Evolutionary conservation across 2,329 filamentous ascomycete species (phyloP).

Genomic region (Fusarium oxysporum): DNA sequence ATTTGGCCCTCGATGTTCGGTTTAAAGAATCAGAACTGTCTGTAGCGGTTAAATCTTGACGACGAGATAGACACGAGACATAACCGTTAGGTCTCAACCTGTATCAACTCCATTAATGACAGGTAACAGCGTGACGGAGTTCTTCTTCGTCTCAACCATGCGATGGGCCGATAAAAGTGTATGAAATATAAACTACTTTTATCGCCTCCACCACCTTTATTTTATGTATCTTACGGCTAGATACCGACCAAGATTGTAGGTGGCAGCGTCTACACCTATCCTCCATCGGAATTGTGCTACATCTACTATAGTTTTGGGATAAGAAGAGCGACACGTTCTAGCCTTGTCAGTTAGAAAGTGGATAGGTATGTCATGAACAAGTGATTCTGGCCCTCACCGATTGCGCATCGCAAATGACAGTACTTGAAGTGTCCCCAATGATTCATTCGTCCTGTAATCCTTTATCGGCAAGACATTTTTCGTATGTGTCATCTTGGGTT

Average conservation of each 20-base stretch:
- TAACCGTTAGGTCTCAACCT: background rate
- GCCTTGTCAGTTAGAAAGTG: background rate
- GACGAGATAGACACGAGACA: no score
- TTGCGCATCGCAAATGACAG: background rate
- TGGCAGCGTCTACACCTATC: fast-evolving
- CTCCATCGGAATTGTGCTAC: background rate
- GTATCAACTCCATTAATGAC: background rate
- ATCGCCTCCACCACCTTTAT: background rate
- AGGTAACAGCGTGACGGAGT: fast-evolving
- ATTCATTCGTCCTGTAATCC: fast-evolving
- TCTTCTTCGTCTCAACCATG: no score
- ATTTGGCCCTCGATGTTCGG: background rate
- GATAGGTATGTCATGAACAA: no score
- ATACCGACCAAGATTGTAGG: background rate
- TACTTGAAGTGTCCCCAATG: fast-evolving
- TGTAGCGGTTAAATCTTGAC: background rate
- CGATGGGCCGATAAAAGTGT: no score
- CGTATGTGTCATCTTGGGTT: background rate
- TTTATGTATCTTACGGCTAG: no score
- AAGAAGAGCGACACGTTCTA: fast-evolving
- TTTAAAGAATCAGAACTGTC: no score
- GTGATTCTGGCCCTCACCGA: no score
- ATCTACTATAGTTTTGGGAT: fast-evolving
- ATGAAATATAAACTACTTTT: no score
- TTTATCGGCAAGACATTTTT: fast-evolving